Evolutionary conservation across 2,329 filamentous ascomycete species (phyloP), one percentile per base, ranked within the genome.

Genomic region (Penicillium sp.): DNA sequence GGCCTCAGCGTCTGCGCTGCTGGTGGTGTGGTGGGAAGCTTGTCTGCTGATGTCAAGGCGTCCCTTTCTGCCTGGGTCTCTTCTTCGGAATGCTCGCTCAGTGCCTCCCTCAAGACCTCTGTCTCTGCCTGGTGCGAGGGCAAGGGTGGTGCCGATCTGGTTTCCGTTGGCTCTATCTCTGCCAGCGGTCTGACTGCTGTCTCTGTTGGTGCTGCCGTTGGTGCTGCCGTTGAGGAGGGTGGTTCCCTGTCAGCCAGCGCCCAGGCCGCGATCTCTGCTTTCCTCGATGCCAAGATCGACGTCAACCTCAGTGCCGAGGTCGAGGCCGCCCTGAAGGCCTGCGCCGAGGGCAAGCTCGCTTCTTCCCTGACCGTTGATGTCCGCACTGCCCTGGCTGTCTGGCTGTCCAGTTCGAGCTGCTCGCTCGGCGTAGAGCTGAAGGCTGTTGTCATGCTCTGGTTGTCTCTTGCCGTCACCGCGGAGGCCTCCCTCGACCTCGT

Each of bases 381-480:
- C 21, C 62, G 62, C 33, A 51, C 56, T 43, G 39, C 58, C 30
- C 53, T 67, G 20, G 53, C 59, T 33, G 41, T 50, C 19, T 67
- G 63, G 64, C 51, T 67, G 23, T 45, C 57, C 25, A 50, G 57
- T 41, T 51, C 53, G 19, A 43, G 45, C 48, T 65, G 61, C 60
- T 37, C 46, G 14, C 59, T 67, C 14, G 60, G 59, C 30, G 62
- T 53, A 39, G 58, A 67, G 39, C 56, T 66, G 11, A 65, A 67
- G 62, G 56, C 60, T 20, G 47, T 64, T 33, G 48, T 66, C 31
- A 43, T 64, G 20, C 53, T 63, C 48, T 67, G 64, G 64, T 53
- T 67, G 36, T 61, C 63, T 14, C 50, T 65, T 19, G 57, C 43
- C 41, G 54, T 56, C 13, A 47, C 53, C 8, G 50, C 43, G 19